Conservation (phyloP, 192 early-diverging fungal species). For the Coemansia sp. region DNA sequence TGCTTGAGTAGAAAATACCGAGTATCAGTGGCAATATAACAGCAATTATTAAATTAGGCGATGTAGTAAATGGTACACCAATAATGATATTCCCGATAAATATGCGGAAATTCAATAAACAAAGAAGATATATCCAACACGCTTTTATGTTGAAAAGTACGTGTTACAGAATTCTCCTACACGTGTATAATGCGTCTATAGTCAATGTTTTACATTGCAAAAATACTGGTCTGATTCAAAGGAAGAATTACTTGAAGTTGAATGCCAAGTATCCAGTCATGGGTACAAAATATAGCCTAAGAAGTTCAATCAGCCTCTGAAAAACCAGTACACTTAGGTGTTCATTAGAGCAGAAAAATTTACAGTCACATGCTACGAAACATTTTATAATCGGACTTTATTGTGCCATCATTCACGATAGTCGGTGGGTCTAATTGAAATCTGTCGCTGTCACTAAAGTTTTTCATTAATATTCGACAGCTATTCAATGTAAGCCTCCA, state of each 20-base stretch:
- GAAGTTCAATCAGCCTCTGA: too few species aligned
- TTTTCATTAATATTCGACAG: not conserved
- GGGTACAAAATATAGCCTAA: not conserved
- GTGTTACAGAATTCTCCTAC: too few species aligned
- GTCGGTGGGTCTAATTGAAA: not conserved
- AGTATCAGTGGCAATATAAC: not conserved
- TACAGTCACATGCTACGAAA: not conserved
- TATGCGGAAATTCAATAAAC: too few species aligned
- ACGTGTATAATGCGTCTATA: too few species aligned
- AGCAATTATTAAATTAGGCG: not conserved
- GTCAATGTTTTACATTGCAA: too few species aligned
- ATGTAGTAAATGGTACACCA: too few species aligned
- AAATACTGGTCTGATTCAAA: too few species aligned
- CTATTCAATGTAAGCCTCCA: not conserved
- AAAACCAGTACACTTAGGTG: not conserved
- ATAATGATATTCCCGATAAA: too few species aligned
- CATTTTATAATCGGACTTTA: not conserved
- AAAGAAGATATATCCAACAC: too few species aligned
- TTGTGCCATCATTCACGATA: not conserved
- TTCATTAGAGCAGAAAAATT: not conserved
- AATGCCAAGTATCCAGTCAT: not conserved
- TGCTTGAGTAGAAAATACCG: conserved; percentile 5
- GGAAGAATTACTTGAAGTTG: too few species aligned
- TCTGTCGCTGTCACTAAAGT: not conserved
- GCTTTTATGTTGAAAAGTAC: too few species aligned